These are phyloP conservation scores for Achaetomium macrosporum DNA, from an alignment of 2,329 filamentous ascomycete species.

Conservation along the genomic window DNA sequence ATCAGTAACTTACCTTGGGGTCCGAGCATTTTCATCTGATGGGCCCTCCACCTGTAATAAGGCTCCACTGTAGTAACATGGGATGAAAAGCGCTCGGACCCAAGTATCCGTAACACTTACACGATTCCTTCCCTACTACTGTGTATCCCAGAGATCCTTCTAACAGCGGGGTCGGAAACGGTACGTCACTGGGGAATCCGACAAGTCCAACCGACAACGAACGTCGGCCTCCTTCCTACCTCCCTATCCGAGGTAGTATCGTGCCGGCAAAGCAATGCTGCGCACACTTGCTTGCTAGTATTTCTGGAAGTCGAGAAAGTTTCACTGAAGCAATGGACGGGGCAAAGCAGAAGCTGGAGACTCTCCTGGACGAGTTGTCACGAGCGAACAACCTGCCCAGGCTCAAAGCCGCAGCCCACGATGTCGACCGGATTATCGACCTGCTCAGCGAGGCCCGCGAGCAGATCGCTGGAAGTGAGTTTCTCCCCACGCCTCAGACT, in stretches of 20 bases:
- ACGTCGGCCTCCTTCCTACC: neutral
- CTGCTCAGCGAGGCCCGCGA: conserved; percentile 68
- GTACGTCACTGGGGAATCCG: neutral
- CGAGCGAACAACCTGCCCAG: conserved; percentile 64
- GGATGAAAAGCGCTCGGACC: too few relatives aligned
- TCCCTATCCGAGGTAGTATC: neutral
- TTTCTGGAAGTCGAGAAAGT: conserved; percentile 7
- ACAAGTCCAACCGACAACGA: neutral
- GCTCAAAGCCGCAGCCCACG: conserved; percentile 63
- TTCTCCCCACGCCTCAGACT: neutral
- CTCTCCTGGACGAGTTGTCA: conserved; percentile 67
- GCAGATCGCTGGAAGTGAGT: conserved; percentile 62
- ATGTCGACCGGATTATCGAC: conserved; percentile 80
- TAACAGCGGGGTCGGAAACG: neutral
- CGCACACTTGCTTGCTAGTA: conserved; percentile 1
- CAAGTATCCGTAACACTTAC: neutral
- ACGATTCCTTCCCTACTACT: too few relatives aligned
- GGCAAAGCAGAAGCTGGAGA: conserved; percentile 34
- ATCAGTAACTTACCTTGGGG: too few relatives aligned
- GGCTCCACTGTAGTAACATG: too few relatives aligned
- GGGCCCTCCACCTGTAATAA: too few relatives aligned
- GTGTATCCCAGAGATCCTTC: neutral
- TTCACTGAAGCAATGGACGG: conserved; percentile 27
- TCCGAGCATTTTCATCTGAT: too few relatives aligned
- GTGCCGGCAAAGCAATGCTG: conserved; percentile 4